phyloP scores from a whole-genome alignment of 805 yeast genomes.

The Yarrowia sp. region DNA sequence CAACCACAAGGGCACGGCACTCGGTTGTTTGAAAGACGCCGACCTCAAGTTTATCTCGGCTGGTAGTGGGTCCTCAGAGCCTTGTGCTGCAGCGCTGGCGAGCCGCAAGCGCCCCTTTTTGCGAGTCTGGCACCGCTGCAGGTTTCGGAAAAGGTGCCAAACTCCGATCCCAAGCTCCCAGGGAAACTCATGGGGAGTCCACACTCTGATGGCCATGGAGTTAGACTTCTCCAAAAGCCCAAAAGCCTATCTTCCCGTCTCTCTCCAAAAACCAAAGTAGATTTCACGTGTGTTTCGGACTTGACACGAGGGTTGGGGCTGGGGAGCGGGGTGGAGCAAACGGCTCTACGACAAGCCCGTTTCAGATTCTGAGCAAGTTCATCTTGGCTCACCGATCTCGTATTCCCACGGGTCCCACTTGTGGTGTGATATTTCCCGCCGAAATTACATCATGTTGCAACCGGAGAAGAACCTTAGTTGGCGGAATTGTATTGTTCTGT shows the following conservation, averaged over 20 bases:
- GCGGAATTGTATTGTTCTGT: slow-evolving; percentile 6
- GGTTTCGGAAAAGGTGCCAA: neutral
- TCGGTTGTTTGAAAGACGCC: neutral
- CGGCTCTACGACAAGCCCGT: no score
- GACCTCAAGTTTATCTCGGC: neutral
- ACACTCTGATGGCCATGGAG: neutral
- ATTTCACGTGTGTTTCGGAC: slow-evolving; percentile 30
- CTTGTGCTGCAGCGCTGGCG: no score
- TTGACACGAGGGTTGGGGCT: neutral
- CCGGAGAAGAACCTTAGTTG: slow-evolving; percentile 2
- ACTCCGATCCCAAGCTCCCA: neutral
- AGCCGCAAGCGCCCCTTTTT: no score
- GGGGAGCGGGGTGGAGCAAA: no score
- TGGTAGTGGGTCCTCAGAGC: neutral
- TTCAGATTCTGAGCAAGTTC: no score
- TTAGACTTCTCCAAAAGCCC: neutral
- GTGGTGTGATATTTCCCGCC: no score
- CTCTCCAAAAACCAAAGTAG: no score
- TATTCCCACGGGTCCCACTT: no score
- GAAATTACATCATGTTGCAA: no score
- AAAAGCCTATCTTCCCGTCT: slow-evolving; percentile 8
- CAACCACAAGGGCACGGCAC: neutral
- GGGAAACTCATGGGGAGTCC: neutral
- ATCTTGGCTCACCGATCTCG: no score
- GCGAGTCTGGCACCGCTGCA: neutral